phyloP scores from a whole-genome alignment of 2,329 filamentous ascomycete genomes.

The Venturia asperata region DNA sequence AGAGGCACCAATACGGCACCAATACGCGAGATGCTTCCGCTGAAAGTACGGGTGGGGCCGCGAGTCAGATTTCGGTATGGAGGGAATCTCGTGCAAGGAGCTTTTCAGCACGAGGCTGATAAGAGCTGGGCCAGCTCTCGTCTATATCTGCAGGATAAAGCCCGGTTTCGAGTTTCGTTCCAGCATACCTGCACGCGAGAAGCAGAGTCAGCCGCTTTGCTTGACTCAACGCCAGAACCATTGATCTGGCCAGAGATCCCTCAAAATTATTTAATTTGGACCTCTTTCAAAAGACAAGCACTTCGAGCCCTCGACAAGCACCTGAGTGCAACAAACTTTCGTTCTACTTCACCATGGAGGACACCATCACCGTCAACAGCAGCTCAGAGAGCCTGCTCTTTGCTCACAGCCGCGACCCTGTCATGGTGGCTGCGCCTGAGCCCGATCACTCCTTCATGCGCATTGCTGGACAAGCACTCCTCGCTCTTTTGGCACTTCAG shows the following conservation, averaged over 20 bases:
- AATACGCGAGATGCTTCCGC: neutral
- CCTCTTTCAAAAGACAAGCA: neutral
- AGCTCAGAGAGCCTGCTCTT: constrained; percentile 13
- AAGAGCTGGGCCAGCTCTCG: neutral
- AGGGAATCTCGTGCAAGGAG: neutral
- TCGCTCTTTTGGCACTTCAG: constrained; percentile 11
- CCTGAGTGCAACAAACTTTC: neutral
- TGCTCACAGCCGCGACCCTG: neutral
- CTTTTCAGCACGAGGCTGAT: constrained; percentile 4
- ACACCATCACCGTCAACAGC: constrained; percentile 2
- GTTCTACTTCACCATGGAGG: neutral
- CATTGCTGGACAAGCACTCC: constrained; percentile 6
- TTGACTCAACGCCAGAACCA: neutral
- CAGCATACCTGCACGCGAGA: constrained; percentile 1
- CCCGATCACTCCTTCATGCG: constrained; percentile 7
- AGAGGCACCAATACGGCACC: constrained; percentile 4
- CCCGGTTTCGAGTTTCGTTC: constrained; percentile 9
- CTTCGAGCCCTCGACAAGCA: neutral
- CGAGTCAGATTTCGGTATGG: neutral
- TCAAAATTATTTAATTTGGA: neutral
- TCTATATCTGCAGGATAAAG: neutral
- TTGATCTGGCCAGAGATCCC: neutral
- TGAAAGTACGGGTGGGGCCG: neutral
- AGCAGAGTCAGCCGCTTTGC: constrained; percentile 2
- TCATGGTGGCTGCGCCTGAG: neutral